A percentile compares a stretch with the other conserved stretches of the same genome.
Evolutionary conservation across 2,329 filamentous ascomycete genomes (phyloP).

Genomic region (Neurospora sp.): DNA sequence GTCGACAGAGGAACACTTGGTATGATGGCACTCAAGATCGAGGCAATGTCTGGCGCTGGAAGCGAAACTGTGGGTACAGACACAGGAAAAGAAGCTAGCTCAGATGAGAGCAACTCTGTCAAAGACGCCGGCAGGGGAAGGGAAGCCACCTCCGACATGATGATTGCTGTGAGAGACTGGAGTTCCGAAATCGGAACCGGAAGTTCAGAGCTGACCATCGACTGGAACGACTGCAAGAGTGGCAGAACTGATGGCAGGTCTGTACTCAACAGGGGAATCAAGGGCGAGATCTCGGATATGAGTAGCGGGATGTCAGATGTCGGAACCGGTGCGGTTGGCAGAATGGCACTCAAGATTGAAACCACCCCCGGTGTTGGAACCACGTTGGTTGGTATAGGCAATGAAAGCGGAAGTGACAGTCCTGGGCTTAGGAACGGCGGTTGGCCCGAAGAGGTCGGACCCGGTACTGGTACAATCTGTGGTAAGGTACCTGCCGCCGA

Average conservation of each 20-base stretch:
- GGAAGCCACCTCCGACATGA: slow-evolving; percentile 3
- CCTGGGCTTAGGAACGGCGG: not conserved
- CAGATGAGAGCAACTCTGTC: not conserved
- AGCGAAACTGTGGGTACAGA: not conserved
- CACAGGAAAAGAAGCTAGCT: not conserved
- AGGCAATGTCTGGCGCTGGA: not conserved
- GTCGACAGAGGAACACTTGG: not conserved
- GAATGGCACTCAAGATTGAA: not conserved
- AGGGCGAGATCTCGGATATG: slow-evolving; percentile 5
- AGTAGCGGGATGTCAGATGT: slow-evolving; percentile 1
- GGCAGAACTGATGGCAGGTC: slow-evolving; percentile 3
- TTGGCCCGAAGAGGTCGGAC: not conserved
- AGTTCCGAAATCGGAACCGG: slow-evolving; percentile 1
- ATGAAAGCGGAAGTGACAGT: not conserved
- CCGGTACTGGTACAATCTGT: not conserved
- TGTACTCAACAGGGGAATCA: slow-evolving; percentile 3
- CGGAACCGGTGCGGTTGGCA: not conserved
- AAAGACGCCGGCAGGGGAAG: not conserved
- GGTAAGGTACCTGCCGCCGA: not conserved
- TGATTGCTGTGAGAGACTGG: not conserved
- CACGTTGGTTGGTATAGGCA: not conserved
- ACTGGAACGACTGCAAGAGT: slow-evolving; percentile 3
- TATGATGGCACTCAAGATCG: not conserved
- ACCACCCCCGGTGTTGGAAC: not conserved
- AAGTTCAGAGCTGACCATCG: slow-evolving; percentile 4